Base-by-base conservation (phyloP, 2,329 filamentous ascomycete genomes). In the Lachnellula subtilissima region DNA sequence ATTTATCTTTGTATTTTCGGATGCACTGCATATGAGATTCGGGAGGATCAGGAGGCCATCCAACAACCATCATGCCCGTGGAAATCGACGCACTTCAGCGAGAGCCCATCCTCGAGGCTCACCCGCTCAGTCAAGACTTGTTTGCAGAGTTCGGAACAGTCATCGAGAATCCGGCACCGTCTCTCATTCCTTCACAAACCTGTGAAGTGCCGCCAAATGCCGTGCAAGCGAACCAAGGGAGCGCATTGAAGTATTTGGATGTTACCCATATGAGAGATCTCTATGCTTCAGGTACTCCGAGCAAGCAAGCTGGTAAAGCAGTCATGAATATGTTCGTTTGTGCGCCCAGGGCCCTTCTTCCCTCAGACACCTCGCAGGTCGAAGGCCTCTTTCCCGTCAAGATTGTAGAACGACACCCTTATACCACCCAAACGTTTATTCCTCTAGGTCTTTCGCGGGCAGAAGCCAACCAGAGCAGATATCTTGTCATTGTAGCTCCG, bases 321-420 rank as follows among this genome's bases (percentile, higher is more conserved):
- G 80, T 87, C 53, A 86, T 95, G 80, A 96, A 87, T 73, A 87
- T 97, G 82, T 97, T 97, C 72, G 85, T 91, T 54, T 97, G 91
- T 71, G 85, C 84, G 50, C 86, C 88, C 9, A 80, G 88, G 37
- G 64, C 75, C 39, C 73, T 88, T 35, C 71, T 77, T 25, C 65
- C 69, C n/a, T 57, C 56, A 22, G 58, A 61, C 23, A 61, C 56
- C n/a, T 11, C 52, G 19, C 58, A 56, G 22, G 57, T 64, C 35
- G 60, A 59, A 42, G 62, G 65, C 1, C 58, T 80, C 4, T 89
- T 96, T 69, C 76, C 81, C 47, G 80, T 97, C 53, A 73, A 74
- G 19, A 82, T 96, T 55, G 82, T 97, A 32, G 94, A 99, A 72
- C 81, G 94, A 40, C 94, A 99, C 72, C 93, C 94, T 0, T 97